Conservation (phyloP, 2,329 filamentous ascomycete species). For the Huntiella savannae region DNA sequence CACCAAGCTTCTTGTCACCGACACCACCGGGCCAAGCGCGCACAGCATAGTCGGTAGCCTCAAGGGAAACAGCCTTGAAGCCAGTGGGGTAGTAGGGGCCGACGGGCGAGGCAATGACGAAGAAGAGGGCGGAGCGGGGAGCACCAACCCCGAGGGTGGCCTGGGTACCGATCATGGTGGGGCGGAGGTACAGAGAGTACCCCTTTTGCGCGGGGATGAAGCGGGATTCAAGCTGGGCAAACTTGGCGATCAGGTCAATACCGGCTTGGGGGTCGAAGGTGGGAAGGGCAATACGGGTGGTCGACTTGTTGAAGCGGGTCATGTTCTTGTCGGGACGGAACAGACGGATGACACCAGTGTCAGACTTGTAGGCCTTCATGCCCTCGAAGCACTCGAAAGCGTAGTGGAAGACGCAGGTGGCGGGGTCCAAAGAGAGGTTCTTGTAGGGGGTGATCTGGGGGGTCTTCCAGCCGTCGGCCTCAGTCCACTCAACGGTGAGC, state of each 20-base stretch:
- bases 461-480: constrained; percentile 61
- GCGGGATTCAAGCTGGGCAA: constrained; percentile 63
- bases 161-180: constrained; percentile 95
- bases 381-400: constrained; percentile 97
- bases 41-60: constrained; percentile 91
- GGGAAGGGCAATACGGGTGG: constrained; percentile 78
- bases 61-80: constrained; percentile 90
- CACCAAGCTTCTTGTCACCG: constrained; percentile 93
- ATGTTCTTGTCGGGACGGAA: constrained; percentile 97
- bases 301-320: constrained; percentile 79
- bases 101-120: constrained; percentile 87
- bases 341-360: constrained; percentile 55
- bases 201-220: constrained; percentile 78
- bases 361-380: constrained; percentile 97
- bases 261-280: constrained; percentile 58
- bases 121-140: constrained; percentile 82
- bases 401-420: constrained; percentile 96
- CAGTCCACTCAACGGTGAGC: constrained; percentile 86
- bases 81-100: constrained; percentile 96
- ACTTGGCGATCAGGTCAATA: constrained; percentile 62
- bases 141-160: constrained; percentile 79
- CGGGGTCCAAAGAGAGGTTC: constrained; percentile 89
- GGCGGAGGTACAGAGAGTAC: constrained; percentile 88
- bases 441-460: constrained; percentile 84
- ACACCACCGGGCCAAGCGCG: constrained; percentile 96